Conservation (phyloP, 805 yeast species). For the Sugiyamaella floridensis region DNA sequence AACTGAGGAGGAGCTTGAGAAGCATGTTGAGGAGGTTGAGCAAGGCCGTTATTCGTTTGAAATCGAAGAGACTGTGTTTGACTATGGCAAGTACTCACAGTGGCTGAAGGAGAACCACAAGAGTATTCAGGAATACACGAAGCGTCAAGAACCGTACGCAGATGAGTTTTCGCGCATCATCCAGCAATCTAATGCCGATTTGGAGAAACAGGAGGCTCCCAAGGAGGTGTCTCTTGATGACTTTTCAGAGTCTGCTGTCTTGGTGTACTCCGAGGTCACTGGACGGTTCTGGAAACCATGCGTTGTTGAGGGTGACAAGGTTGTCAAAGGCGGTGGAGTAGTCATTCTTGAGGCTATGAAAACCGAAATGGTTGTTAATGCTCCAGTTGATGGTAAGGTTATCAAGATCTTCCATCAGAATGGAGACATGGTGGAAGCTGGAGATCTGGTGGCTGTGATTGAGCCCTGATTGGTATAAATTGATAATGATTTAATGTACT, state of each 20-base stretch:
- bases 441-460: constrained; percentile 85
- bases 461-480: constrained; percentile 30
- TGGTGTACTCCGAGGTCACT: constrained; percentile 91
- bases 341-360: constrained; percentile 97
- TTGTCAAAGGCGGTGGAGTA: constrained; percentile 67
- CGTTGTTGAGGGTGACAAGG: constrained; percentile 69
- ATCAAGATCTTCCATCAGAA: constrained; percentile 51
- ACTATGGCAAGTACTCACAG: constrained; percentile 65
- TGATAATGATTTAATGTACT: not conserved
- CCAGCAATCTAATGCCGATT: constrained; percentile 71
- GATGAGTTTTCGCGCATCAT: constrained; percentile 82
- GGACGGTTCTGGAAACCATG: constrained; percentile 93
- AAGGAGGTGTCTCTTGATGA: constrained; percentile 42
- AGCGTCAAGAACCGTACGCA: constrained; percentile 70
- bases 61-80: constrained; percentile 70
- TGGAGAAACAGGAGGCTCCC: constrained; percentile 42
- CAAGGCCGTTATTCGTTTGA: constrained; percentile 77
- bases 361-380: constrained; percentile 86
- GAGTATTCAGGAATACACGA: constrained; percentile 61
- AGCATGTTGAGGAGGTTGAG: constrained; percentile 60
- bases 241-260: constrained; percentile 70
- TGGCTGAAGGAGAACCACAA: constrained; percentile 72
- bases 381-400: constrained; percentile 41
- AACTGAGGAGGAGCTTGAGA: constrained; percentile 72
- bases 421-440: constrained; percentile 96